Evolutionary conservation across 768 basidiomycete species (phyloP), one percentile per base, ranked within the genome.

Genomic region (Agaricus bisporus): DNA sequence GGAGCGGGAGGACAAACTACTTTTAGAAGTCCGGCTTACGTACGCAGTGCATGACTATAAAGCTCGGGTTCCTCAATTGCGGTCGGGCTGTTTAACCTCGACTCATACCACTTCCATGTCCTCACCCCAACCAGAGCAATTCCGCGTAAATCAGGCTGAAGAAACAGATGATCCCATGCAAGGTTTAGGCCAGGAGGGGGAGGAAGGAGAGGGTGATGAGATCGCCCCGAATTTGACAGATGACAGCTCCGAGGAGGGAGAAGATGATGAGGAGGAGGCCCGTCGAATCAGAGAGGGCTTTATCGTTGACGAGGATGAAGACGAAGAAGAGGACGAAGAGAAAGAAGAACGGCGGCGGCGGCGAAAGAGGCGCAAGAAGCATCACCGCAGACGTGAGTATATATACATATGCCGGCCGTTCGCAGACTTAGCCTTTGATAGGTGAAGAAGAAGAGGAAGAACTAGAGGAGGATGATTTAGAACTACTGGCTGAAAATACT

Each of bases 391-490:
- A 56, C 76, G 80, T 78, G 62, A 62, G 75, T 61, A 41, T 47
- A 50, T 41, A 53, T 58, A 26, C 25, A 38, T 48, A 54, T 17
- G 42, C 41, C 45, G 35, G 41, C 35, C 5, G 41, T 54, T 52
- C 49, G 55, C 15, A 43, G 45, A 47, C 51, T 54, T 53, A 58
- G 10, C 12, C 37, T 38, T 54, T 53, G 26, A 36, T 51, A 66
- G 60, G 59, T 67, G 73, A 73, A 61, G 73, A 77, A 58, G 79
- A 82, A 55, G 81, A 82, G 51, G 83, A 88, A 59, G 83, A 72
- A 14, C 70, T 98, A 47, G 94, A 97, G 58, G 97, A 98, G 32
- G 97, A 98, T 61, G 97, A 98, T 66, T 68, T 98, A 45, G 95
- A 93, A 26, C 60, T 81, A 76, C 84, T 74, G 77, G 97, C 76